These are phyloP conservation scores for Sarocladiaceae sp. DNA, from an alignment of 2,329 filamentous ascomycete genomes.

Conservation along the genomic window DNA sequence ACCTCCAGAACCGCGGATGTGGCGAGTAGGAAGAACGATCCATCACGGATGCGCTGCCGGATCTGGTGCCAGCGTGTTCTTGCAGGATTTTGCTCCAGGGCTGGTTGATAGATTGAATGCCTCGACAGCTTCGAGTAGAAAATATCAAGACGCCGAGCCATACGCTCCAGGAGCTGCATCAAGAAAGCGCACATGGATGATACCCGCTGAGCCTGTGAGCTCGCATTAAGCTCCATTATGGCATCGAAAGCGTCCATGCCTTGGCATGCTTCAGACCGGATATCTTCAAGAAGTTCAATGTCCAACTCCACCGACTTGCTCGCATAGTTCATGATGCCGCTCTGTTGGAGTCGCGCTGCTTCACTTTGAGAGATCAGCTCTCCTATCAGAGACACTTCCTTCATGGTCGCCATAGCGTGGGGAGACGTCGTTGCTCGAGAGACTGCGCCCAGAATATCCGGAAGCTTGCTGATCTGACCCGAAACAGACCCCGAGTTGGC, in stretches of 20 bases:
- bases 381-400: constrained; percentile 43
- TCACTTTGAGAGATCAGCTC: constrained; percentile 41
- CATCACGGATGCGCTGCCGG: constrained; percentile 39
- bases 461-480: constrained; percentile 31
- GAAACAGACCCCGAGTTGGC: constrained; percentile 31
- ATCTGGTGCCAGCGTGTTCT: constrained; percentile 46
- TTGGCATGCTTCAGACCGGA: constrained; percentile 44
- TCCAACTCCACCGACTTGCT: constrained; percentile 42
- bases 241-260: constrained; percentile 50
- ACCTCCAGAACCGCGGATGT: constrained; percentile 20
- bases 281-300: constrained; percentile 46
- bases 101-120: constrained; percentile 42
- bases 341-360: constrained; percentile 42
- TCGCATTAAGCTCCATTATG: constrained; percentile 34
- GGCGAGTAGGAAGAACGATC: constrained; percentile 44
- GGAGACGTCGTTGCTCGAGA: constrained; percentile 28
- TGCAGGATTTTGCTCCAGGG: constrained; percentile 46
- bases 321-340: constrained; percentile 45
- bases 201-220: constrained; percentile 30
- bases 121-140: constrained; percentile 46
- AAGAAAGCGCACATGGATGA: constrained; percentile 38
- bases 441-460: constrained; percentile 20
- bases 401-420: constrained; percentile 38
- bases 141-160: constrained; percentile 43
- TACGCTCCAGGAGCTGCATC: constrained; percentile 45